Evolutionary conservation across 148 eudicot species (phyloP).

Genomic region (Beta vulgaris): DNA sequence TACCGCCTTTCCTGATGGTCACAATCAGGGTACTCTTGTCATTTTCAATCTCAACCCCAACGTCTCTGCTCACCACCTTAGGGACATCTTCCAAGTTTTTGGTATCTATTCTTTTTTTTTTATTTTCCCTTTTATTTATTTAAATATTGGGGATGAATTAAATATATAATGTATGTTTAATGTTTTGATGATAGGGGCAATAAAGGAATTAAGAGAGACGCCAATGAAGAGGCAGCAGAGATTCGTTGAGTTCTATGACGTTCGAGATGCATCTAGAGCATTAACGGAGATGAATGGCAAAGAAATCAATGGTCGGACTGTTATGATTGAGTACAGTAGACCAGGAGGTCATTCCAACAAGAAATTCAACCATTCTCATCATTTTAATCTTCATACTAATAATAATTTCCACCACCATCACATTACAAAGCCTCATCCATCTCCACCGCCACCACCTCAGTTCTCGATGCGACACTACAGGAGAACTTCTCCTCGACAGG

Average conservation of each 20-base stretch:
- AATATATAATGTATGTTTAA: not conserved
- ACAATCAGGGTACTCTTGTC: slow-evolving; percentile 81
- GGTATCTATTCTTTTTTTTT: slow-evolving; percentile 33
- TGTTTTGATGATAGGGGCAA: slow-evolving; percentile 40
- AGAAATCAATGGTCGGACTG: slow-evolving; percentile 49
- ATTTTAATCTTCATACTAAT: not conserved
- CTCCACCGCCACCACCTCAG: not conserved
- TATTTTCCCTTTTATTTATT: not conserved
- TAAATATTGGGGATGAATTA: not conserved
- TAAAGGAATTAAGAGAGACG: slow-evolving; percentile 79
- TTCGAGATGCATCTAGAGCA: slow-evolving; percentile 69
- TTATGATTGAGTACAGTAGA: slow-evolving; percentile 64
- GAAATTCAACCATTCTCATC: slow-evolving; percentile 1
- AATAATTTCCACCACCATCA: not conserved
- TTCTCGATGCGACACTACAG: not conserved
- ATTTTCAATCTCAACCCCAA: slow-evolving; percentile 52
- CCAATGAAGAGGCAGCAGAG: slow-evolving; percentile 64
- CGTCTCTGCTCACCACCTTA: slow-evolving; percentile 39
- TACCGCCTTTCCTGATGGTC: slow-evolving; percentile 50
- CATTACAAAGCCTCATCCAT: too few relatives aligned
- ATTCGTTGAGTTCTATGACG: slow-evolving; percentile 80
- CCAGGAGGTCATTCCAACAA: slow-evolving; percentile 58
- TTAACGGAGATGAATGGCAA: slow-evolving; percentile 54
- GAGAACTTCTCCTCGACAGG: not conserved
- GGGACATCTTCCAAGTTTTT: slow-evolving; percentile 46